Percentiles rank a stretch among this genome's conserved stretches.
Conservation (phyloP, 768 basidiomycete species). For the Podaxis pistillaris region DNA sequence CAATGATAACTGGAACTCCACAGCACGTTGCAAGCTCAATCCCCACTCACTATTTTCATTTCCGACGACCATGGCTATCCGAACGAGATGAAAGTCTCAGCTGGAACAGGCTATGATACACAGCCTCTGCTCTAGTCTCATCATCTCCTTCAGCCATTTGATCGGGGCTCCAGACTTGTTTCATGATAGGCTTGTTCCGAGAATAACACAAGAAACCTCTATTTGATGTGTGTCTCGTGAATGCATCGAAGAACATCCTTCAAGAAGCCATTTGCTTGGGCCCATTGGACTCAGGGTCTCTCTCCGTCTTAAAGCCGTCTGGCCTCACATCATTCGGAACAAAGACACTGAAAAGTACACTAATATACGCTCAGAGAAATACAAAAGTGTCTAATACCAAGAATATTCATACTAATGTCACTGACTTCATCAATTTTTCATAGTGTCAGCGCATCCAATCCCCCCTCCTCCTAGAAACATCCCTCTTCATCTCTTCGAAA, state of each 20-base stretch:
- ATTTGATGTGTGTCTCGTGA: background rate
- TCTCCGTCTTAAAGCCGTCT: background rate
- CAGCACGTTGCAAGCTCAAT: background rate
- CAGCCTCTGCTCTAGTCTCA: background rate
- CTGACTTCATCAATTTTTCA: background rate
- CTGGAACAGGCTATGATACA: background rate
- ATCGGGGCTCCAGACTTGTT: background rate
- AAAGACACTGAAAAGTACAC: background rate
- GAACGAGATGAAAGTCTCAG: background rate
- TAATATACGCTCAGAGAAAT: background rate
- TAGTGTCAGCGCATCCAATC: slow-evolving; percentile 4
- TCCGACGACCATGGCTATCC: background rate
- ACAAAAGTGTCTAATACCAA: background rate
- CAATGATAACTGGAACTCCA: background rate
- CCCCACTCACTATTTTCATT: background rate
- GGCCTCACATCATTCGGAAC: background rate
- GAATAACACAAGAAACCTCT: background rate
- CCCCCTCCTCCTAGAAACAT: background rate
- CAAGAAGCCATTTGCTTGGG: background rate
- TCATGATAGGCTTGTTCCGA: background rate
- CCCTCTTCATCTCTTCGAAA: slow-evolving; percentile 16
- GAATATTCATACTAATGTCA: background rate
- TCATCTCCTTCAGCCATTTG: background rate
- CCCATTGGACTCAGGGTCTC: background rate
- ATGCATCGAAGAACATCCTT: background rate